Evolutionary conservation across 768 basidiomycete genomes (phyloP).

Genomic region (Tulasnella sp.): DNA sequence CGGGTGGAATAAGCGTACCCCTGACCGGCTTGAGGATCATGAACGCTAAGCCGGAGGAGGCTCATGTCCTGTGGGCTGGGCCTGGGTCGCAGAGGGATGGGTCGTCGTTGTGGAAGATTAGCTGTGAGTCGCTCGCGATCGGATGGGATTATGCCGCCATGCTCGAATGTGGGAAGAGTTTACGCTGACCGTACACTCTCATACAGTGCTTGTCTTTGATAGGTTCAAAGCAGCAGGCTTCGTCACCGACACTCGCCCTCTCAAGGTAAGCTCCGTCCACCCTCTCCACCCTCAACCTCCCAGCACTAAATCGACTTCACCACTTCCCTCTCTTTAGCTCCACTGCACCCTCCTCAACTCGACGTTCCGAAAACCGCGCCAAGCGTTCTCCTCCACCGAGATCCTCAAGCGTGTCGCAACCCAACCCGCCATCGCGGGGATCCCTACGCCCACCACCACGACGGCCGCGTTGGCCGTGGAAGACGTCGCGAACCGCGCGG

Average conservation of each 20-base stretch:
- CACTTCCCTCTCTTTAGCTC: background rate
- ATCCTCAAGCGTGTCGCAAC: background rate
- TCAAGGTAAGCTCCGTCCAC: conserved; percentile 4
- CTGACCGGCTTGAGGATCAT: background rate
- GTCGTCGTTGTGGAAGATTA: conserved; percentile 1
- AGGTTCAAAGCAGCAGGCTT: conserved; percentile 11
- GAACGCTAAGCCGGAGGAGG: background rate
- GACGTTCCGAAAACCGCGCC: conserved; percentile 5
- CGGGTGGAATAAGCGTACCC: background rate
- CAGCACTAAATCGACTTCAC: background rate
- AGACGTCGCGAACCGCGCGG: background rate
- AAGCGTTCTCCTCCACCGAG: conserved; percentile 7
- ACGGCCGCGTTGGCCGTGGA: background rate
- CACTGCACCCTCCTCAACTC: conserved; percentile 13
- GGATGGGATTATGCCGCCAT: background rate
- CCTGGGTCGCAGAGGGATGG: background rate
- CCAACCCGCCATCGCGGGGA: background rate
- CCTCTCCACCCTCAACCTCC: background rate
- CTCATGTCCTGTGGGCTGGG: background rate
- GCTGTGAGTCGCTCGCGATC: background rate
- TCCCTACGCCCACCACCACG: background rate
- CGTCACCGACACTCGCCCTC: conserved; percentile 7
- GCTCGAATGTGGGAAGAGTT: background rate
- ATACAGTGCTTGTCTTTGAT: background rate
- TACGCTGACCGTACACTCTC: background rate